A percentile compares a stretch with the other conserved stretches of the same genome.
These are phyloP conservation scores for Rhizomucor miehei DNA, from an alignment of 371 early-diverging fungal genomes.

Conservation along the genomic window DNA sequence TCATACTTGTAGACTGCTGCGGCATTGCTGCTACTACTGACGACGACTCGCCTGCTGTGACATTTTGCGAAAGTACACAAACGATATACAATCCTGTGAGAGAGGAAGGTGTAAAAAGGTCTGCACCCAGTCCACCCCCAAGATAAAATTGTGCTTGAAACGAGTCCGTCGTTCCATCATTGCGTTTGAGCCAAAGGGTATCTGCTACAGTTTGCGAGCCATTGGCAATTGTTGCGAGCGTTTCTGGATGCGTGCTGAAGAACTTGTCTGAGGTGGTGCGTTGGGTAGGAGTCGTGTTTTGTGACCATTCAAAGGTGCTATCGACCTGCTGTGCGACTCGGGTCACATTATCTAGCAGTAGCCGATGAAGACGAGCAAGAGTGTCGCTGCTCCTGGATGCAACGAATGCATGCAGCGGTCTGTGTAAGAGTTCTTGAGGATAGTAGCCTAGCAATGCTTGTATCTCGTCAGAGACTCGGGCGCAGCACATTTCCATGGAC, in stretches of 20 bases:
- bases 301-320: constrained; percentile 9
- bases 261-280: constrained; percentile 45
- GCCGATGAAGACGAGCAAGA: constrained; percentile 36
- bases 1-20: too few species aligned
- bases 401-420: constrained; percentile 55
- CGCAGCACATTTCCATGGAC: constrained; percentile 58
- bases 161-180: constrained; percentile 38
- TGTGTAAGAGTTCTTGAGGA: constrained; percentile 57
- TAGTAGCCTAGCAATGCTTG: constrained; percentile 56
- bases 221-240: constrained; percentile 24
- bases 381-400: constrained; percentile 43
- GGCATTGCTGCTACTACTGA: not conserved
- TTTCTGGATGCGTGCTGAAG: constrained; percentile 29
- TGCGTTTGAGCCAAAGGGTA: constrained; percentile 47
- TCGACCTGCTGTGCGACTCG: constrained; percentile 22
- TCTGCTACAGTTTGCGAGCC: constrained; percentile 49
- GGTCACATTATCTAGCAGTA: constrained; percentile 49
- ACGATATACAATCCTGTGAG: constrained; percentile 37
- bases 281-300: constrained; percentile 34
- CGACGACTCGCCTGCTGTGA: not conserved
- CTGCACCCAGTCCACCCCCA: constrained; percentile 61
- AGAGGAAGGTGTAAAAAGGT: constrained; percentile 30
- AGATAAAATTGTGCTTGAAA: constrained; percentile 51
- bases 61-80: constrained; percentile 16
- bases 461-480: constrained; percentile 54